Conservation (phyloP, 73 alveolate genomes). For the Vitrella brassicaformis region DNA sequence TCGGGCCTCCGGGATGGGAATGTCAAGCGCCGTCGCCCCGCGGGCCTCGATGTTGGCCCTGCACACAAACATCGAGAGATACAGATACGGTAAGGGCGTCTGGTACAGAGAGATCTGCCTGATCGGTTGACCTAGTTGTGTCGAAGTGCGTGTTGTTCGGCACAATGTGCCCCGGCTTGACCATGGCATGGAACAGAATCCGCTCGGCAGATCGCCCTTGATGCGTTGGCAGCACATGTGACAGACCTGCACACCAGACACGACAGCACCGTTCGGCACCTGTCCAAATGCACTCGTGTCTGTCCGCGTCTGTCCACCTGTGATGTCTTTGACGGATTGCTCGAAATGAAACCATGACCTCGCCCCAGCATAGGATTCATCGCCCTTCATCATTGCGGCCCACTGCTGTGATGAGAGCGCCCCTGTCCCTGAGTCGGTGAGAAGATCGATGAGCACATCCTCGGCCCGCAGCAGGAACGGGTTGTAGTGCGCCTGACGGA, state of each 20-base stretch:
- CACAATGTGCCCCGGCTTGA: conserved; percentile 40
- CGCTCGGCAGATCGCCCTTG: conserved; percentile 45
- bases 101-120: no score
- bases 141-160: conserved; percentile 58
- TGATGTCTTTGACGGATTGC: conserved; percentile 46
- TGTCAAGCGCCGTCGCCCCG: conserved; percentile 48
- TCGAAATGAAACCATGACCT: conserved; percentile 41
- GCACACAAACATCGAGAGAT: no score
- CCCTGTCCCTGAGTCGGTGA: conserved; percentile 54
- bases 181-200: conserved; percentile 5
- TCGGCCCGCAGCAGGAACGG: background rate
- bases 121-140: no score
- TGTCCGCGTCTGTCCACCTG: background rate
- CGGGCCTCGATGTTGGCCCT: conserved; percentile 49
- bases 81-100: no score
- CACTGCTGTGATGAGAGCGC: conserved; percentile 55
- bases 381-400: conserved; percentile 54
- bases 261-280: no score
- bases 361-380: conserved; percentile 52
- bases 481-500: background rate
- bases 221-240: conserved; percentile 36
- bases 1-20: conserved; percentile 36
- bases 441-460: conserved; percentile 42
- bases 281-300: background rate
- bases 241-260: no score